Evolutionary conservation across 495 filamentous ascomycete genomes (phyloP).

Genomic region (Parathielavia hyrcaniae): DNA sequence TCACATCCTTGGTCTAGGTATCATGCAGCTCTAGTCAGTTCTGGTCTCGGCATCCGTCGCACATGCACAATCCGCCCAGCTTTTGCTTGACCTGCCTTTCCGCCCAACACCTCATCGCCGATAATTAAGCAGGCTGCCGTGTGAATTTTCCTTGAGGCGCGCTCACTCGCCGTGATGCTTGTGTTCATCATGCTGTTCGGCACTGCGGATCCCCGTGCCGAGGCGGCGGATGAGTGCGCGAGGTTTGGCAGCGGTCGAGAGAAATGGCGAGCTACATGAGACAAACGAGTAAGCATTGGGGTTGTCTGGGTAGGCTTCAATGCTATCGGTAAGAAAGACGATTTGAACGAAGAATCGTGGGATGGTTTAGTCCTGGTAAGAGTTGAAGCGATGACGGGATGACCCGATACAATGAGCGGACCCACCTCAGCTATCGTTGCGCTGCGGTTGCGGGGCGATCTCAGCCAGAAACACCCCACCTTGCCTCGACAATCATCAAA

Average conservation of each 20-base stretch:
- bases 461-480: not conserved
- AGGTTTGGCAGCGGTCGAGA: slow-evolving; percentile 54
- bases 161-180: slow-evolving; percentile 47
- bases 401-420: too few species aligned
- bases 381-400: not conserved
- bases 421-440: too few species aligned
- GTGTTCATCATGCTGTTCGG: slow-evolving; percentile 37
- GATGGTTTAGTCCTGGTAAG: not conserved
- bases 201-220: slow-evolving; percentile 17
- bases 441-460: slow-evolving; percentile 3
- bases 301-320: not conserved
- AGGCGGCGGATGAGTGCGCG: slow-evolving; percentile 44
- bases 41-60: not conserved
- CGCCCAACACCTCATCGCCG: slow-evolving; percentile 93
- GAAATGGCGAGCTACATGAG: slow-evolving; percentile 67
- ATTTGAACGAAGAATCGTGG: too few species aligned
- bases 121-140: slow-evolving; percentile 94
- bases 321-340: too few species aligned
- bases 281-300: slow-evolving; percentile 68
- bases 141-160: slow-evolving; percentile 60
- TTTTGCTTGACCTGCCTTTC: slow-evolving; percentile 59
- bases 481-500: not conserved
- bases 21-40: slow-evolving; percentile 14
- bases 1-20: slow-evolving; percentile 35
- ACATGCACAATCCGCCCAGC: not conserved